Conservation (phyloP, 108 stramenopile genomes). For the Schizochytrium sp. region DNA sequence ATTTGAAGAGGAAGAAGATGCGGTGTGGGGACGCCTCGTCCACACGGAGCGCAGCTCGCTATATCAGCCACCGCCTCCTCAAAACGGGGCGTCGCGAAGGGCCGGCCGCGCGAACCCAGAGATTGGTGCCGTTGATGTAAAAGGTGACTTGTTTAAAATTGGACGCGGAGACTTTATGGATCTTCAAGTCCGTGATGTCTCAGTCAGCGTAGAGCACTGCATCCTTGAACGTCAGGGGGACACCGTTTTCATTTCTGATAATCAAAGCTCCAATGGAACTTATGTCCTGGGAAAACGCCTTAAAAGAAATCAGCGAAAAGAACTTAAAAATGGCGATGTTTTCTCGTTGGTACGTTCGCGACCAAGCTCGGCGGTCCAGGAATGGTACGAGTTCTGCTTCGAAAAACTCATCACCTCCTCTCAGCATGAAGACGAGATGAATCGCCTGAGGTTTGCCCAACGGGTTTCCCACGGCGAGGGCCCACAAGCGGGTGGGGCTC, state of each 20-base stretch:
- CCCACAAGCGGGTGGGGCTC: background rate
- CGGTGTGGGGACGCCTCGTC: slow-evolving; percentile 55
- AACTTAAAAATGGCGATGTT: slow-evolving; percentile 27
- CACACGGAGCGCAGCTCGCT: slow-evolving; percentile 55
- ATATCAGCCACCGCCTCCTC: background rate
- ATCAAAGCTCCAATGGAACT: slow-evolving; percentile 34
- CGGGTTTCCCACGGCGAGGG: background rate
- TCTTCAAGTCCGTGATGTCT: background rate
- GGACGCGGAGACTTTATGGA: slow-evolving; percentile 38
- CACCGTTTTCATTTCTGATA: background rate
- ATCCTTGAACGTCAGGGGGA: background rate
- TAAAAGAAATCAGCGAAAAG: background rate
- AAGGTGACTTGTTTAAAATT: slow-evolving; percentile 13
- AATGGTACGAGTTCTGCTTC: slow-evolving; percentile 56
- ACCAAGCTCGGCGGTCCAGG: background rate
- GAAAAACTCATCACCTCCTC: background rate
- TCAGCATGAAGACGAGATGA: slow-evolving; percentile 46
- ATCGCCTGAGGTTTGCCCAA: slow-evolving; percentile 6
- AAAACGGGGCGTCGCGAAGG: background rate
- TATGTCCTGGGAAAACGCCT: slow-evolving; percentile 42
- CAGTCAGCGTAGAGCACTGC: slow-evolving; percentile 34
- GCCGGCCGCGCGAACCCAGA: background rate
- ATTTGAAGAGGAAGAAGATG: background rate
- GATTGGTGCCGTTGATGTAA: slow-evolving; percentile 31
- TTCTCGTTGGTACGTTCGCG: slow-evolving; percentile 27